phyloP scores from a whole-genome alignment of 345 rosid genomes.

The Anacardium occidentale region DNA sequence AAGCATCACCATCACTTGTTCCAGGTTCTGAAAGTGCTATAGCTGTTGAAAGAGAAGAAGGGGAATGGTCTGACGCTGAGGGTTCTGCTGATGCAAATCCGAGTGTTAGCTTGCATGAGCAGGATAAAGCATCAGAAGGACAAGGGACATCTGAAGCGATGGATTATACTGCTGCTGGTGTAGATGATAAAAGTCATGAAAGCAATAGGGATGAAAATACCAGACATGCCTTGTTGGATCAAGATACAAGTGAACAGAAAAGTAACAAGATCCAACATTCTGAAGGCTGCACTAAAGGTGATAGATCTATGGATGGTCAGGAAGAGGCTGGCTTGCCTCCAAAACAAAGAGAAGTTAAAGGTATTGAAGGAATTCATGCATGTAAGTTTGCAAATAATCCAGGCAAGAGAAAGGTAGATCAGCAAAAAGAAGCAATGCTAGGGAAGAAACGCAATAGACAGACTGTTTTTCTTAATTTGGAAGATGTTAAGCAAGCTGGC shows the following conservation, averaged over 20 bases:
- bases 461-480: slow-evolving; percentile 84
- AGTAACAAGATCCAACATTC: slow-evolving; percentile 36
- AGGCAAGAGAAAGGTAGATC: slow-evolving; percentile 85
- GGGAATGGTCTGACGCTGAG: slow-evolving; percentile 90
- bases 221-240: slow-evolving; percentile 34
- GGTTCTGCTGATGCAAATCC: slow-evolving; percentile 38
- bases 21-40: slow-evolving; percentile 35
- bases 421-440: slow-evolving; percentile 92
- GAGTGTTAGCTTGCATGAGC: slow-evolving; percentile 29
- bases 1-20: slow-evolving; percentile 30
- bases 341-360: slow-evolving; percentile 78
- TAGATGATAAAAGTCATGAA: slow-evolving; percentile 32
- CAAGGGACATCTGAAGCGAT: slow-evolving; percentile 26
- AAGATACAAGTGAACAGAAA: slow-evolving; percentile 41
- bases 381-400: slow-evolving; percentile 61
- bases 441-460: slow-evolving; percentile 96
- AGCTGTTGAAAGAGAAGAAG: slow-evolving; percentile 86
- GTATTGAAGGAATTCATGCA: slow-evolving; percentile 78
- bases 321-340: slow-evolving; percentile 43
- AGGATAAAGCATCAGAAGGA: slow-evolving; percentile 37
- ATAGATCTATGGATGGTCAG: slow-evolving; percentile 37
- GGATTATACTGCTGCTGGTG: slow-evolving; percentile 33
- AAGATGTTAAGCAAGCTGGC: slow-evolving; percentile 93
- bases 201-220: slow-evolving; percentile 28
- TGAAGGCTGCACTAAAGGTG: slow-evolving; percentile 47